phyloP scores from a whole-genome alignment of 2,329 filamentous ascomycete species.

The Hypoxylon sp. region DNA sequence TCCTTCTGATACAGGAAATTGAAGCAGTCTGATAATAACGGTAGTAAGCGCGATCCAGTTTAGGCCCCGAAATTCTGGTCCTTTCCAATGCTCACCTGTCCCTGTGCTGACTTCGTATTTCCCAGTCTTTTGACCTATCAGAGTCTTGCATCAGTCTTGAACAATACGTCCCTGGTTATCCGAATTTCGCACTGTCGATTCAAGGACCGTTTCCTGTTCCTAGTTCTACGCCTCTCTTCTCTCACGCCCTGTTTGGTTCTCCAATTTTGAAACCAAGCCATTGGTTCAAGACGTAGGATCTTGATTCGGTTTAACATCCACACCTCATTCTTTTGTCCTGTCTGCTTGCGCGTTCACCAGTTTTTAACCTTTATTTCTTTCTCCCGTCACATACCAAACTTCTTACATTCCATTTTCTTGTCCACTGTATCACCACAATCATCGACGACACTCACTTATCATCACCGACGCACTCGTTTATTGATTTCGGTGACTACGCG shows the following conservation, averaged over 20 bases:
- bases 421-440: constrained; percentile 29
- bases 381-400: constrained; percentile 19
- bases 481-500: constrained; percentile 28
- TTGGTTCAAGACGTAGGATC: constrained; percentile 39
- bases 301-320: constrained; percentile 33
- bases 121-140: constrained; percentile 16
- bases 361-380: constrained; percentile 24
- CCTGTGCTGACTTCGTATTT: constrained; percentile 33
- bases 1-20: constrained; percentile 44
- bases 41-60: constrained; percentile 31
- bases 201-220: constrained; percentile 31
- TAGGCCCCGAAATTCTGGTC: constrained; percentile 22
- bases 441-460: constrained; percentile 11
- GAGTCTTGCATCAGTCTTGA: background rate
- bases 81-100: background rate
- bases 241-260: constrained; percentile 27
- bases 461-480: constrained; percentile 37
- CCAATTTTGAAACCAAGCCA: constrained; percentile 41
- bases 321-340: constrained; percentile 32
- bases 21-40: constrained; percentile 20
- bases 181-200: constrained; percentile 8
- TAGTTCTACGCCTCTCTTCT: constrained; percentile 29
- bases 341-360: constrained; percentile 41
- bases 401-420: constrained; percentile 31
- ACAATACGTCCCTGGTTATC: constrained; percentile 13